Base-by-base conservation (phyloP, 148 eudicot genomes). In the Agrostemma githago region DNA sequence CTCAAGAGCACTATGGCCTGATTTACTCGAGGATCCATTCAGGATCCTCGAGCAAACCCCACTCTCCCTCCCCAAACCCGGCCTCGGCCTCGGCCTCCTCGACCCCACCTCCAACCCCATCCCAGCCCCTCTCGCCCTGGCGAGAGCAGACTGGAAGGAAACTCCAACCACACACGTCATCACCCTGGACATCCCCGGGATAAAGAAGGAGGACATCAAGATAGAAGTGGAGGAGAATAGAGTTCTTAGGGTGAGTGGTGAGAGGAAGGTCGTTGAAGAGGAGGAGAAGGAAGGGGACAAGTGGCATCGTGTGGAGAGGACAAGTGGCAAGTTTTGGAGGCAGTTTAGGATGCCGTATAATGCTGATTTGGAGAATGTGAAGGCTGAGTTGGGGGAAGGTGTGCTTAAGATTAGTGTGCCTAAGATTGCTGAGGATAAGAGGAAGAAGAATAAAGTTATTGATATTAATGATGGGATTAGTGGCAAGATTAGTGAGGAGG, bases 101-200 rank as follows among this genome's bases (percentile, higher is more conserved):
- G 56, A 51, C 16, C 11, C 56, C 1, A 4, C 34, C 34, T 0
- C 0, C 34, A 0, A 0, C 34, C 34, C 34, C 0, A 26, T 26
- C 43, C n/a, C 84, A 48, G 11, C 84, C 1, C 21, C 66, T 8
- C 46, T 88, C 4, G 88, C 89, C 2, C 26, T 89, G 3, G 93
- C 93, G 0, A 85, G 88, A 2, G 87, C 88, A 8, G 93, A 91
- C 19, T 91, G 96, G 93, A 89, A 86, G 65, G 93, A 91, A 58
- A 87, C 93, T 0, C 42, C 77, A 1, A 63, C 60, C 7, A 74
- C 37, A 20, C 96, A 91, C 66, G 56, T 84, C 7, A 88, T 91
- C 19, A 64, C 88, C 0, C 75, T 91, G 0, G 95, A 90, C 48
- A 73, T 88, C 4, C 95, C 95, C 0, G 95, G 92, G 37, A 80